Evolutionary conservation across 1,139 yeast species (phyloP).

Genomic region (Hyphopichia pseudoburtonii): DNA sequence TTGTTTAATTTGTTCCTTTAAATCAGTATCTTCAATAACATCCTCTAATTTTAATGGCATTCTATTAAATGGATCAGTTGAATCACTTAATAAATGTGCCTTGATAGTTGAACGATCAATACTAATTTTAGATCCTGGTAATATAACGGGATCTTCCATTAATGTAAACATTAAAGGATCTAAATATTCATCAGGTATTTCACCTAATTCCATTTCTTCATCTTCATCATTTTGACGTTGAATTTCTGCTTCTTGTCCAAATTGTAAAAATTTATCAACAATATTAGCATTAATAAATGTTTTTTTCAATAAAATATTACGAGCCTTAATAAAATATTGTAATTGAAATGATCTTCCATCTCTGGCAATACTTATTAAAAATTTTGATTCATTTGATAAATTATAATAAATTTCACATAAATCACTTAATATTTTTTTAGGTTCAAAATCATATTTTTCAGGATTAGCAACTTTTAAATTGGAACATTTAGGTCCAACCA

Average conservation of each 20-base stretch:
- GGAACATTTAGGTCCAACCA: slow-evolving; percentile 94
- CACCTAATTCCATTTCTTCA: slow-evolving; percentile 87
- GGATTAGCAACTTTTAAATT: slow-evolving; percentile 85
- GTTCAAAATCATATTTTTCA: slow-evolving; percentile 79
- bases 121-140: slow-evolving; percentile 81
- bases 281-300: slow-evolving; percentile 53
- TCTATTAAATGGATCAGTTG: slow-evolving; percentile 97
- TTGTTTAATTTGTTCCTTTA: slow-evolving; percentile 58
- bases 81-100: slow-evolving; percentile 89
- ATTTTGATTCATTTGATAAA: slow-evolving; percentile 61
- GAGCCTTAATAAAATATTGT: slow-evolving; percentile 68
- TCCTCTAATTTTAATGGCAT: slow-evolving; percentile 88
- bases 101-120: slow-evolving; percentile 91
- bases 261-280: slow-evolving; percentile 49
- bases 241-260: slow-evolving; percentile 64
- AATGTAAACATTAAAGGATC: slow-evolving; percentile 95
- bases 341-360: slow-evolving; percentile 85
- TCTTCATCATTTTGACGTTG: slow-evolving; percentile 66
- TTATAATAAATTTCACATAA: slow-evolving; percentile 76
- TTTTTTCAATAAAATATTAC: slow-evolving; percentile 58
- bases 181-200: slow-evolving; percentile 91
- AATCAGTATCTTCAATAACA: slow-evolving; percentile 71
- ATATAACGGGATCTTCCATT: slow-evolving; percentile 92
- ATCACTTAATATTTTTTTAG: slow-evolving; percentile 66
- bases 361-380: slow-evolving; percentile 77